Base-by-base conservation (phyloP, 805 yeast genomes). In the Sugiyamaella americana region DNA sequence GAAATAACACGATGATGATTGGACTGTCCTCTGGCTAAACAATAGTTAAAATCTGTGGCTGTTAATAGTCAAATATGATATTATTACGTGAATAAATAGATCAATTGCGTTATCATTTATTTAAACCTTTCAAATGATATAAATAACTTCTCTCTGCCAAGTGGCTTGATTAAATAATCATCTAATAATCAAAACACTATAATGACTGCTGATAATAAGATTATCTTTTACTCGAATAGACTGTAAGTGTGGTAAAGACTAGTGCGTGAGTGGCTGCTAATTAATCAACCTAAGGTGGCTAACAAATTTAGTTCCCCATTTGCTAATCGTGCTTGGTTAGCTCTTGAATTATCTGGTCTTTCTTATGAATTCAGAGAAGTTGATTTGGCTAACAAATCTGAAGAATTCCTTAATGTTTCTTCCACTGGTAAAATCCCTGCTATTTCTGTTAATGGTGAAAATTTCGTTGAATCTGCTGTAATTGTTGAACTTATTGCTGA, bases 271-370 rank as follows among this genome's bases (percentile, higher is more conserved):
- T n/a, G n/a, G n/a, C n/a, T n/a, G n/a, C n/a, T n/a, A n/a, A n/a
- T n/a, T n/a, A n/a, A n/a, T n/a, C n/a, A n/a, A n/a, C n/a, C n/a
- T n/a, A n/a, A n/a, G n/a, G n/a, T n/a, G n/a, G n/a, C 32, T 26
- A 26, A 26, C 32, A 26, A 13, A 26, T 26, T 26, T 13, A 47
- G 51, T 17, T 59, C 63, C 43, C 63, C 63, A 2, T 59, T 57
- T 55, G 63, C 63, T 5, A 58, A 57, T 20, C 53, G 63, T 20
- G 53, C 63, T 18, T 59, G 60, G 63, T 47, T 58, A 26, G 62
- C 59, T 5, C 53, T 59, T 35, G 50, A 51, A 36, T 49, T 43
- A 36, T 58, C 58, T 10, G 57, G 54, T 22, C 58, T 50, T 35
- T 47, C 56, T 41, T 59, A 49, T 44, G 61, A 57, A 48, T 50